Evolutionary conservation across 2,329 filamentous ascomycete species (phyloP).

Genomic region (Xylariaceae sp.): DNA sequence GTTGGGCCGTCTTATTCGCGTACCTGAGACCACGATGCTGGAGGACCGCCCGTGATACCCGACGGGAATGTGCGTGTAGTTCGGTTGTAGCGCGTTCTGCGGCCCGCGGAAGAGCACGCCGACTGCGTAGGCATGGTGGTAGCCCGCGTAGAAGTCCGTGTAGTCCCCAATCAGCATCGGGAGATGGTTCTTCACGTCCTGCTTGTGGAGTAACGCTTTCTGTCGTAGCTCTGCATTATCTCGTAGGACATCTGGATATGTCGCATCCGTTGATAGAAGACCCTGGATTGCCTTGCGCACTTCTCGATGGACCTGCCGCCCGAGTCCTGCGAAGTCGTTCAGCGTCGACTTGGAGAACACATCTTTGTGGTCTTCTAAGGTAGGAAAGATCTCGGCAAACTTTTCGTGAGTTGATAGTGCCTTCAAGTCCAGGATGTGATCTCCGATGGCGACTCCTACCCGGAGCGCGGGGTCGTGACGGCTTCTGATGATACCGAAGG

Average conservation of each 20-base stretch:
- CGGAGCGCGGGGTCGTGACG: slow-evolving; percentile 51
- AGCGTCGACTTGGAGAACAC: slow-evolving; percentile 64
- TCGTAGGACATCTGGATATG: slow-evolving; percentile 57
- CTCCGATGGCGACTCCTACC: slow-evolving; percentile 68
- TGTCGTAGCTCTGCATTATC: slow-evolving; percentile 56
- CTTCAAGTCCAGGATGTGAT: slow-evolving; percentile 66
- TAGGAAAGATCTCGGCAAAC: slow-evolving; percentile 23
- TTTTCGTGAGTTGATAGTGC: slow-evolving; percentile 27
- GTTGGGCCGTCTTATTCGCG: slow-evolving; percentile 66
- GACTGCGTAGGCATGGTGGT: slow-evolving; percentile 68
- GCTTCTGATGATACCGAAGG: slow-evolving; percentile 77
- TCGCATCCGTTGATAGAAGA: slow-evolving; percentile 58
- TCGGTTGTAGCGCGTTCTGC: slow-evolving; percentile 70
- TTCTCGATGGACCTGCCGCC: slow-evolving; percentile 62
- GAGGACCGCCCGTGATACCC: slow-evolving; percentile 78
- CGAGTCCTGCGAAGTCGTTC: slow-evolving; percentile 71
- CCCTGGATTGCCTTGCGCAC: slow-evolving; percentile 67
- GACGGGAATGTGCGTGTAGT: slow-evolving; percentile 77
- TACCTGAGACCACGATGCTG: slow-evolving; percentile 70
- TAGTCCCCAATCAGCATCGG: slow-evolving; percentile 80
- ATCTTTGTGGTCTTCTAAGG: slow-evolving; percentile 51
- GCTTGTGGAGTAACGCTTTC: slow-evolving; percentile 55
- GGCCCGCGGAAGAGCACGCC: slow-evolving; percentile 70
- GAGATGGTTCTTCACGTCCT: slow-evolving; percentile 61
- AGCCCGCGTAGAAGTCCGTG: slow-evolving; percentile 79